Evolutionary conservation across 208 protist genomes (phyloP).

Genomic region (Phytomonas francai): DNA sequence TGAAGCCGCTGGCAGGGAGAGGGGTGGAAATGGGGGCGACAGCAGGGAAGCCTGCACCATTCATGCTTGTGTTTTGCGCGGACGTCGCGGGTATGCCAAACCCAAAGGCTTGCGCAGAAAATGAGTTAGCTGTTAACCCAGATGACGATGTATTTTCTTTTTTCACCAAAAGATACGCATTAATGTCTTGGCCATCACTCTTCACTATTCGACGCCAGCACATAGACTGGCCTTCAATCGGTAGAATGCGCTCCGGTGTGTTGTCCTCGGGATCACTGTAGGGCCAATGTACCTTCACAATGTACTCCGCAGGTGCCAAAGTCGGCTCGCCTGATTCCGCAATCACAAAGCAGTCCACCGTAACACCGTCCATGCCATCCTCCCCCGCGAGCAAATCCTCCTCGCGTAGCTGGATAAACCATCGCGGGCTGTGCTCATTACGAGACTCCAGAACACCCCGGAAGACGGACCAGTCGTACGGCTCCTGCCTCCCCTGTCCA

Average conservation of each 20-base stretch:
- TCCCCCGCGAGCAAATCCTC: slow-evolving; percentile 67
- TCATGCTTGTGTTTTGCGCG: not conserved
- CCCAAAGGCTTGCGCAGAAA: slow-evolving; percentile 13
- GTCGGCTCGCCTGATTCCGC: slow-evolving; percentile 62
- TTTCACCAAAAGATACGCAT: slow-evolving; percentile 64
- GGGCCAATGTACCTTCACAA: slow-evolving; percentile 82
- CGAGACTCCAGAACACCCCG: slow-evolving; percentile 44
- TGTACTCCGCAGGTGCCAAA: slow-evolving; percentile 67
- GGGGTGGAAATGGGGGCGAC: slow-evolving; percentile 3
- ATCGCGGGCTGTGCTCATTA: slow-evolving; percentile 51
- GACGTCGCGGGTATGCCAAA: slow-evolving; percentile 27
- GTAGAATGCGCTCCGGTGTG: slow-evolving; percentile 77
- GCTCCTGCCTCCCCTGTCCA: slow-evolving; percentile 10
- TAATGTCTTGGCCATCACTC: slow-evolving; percentile 62
- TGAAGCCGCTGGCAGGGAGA: slow-evolving; percentile 14
- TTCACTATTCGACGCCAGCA: slow-evolving; percentile 69
- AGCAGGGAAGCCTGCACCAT: not conserved
- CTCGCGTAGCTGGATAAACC: slow-evolving; percentile 84
- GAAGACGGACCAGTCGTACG: slow-evolving; percentile 72
- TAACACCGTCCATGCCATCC: slow-evolving; percentile 71
- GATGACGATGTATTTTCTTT: slow-evolving; percentile 4
- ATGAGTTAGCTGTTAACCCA: slow-evolving; percentile 6
- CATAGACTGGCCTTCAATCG: slow-evolving; percentile 60
- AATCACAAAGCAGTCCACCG: slow-evolving; percentile 79
- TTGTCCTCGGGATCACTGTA: slow-evolving; percentile 85